Evolutionary conservation across 1,284 basidiomycete genomes (phyloP).

Genomic region (Trichosporon coremiiforme): DNA sequence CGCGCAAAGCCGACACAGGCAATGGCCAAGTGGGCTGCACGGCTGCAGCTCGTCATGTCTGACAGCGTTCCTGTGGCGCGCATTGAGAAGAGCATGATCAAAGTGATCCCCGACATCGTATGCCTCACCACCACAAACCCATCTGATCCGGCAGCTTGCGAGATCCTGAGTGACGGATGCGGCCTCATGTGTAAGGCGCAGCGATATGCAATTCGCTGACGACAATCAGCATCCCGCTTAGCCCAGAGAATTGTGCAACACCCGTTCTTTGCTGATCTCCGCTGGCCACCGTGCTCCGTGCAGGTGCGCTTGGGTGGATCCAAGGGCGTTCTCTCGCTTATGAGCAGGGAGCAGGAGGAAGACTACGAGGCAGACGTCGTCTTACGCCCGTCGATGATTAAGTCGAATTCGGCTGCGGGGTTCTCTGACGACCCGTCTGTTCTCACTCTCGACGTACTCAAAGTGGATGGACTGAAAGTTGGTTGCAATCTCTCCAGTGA

Average conservation of each 20-base stretch:
- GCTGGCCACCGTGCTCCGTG: constrained; percentile 34
- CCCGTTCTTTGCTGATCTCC: constrained; percentile 26
- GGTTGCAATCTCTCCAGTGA: constrained; percentile 39
- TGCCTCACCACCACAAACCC: constrained; percentile 33
- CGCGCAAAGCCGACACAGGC: constrained; percentile 42
- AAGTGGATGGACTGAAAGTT: constrained; percentile 35
- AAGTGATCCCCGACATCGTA: constrained; percentile 39
- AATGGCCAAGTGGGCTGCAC: constrained; percentile 51
- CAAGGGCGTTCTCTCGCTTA: constrained; percentile 47
- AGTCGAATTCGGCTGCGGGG: constrained; percentile 31
- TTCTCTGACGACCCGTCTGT: constrained; percentile 38
- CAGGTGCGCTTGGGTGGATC: constrained; percentile 47
- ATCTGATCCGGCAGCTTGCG: background rate
- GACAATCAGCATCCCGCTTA: constrained; percentile 34
- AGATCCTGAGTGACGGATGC: constrained; percentile 46
- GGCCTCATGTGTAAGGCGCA: constrained; percentile 46
- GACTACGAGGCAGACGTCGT: constrained; percentile 40
- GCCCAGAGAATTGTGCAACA: constrained; percentile 35
- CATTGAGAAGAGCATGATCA: constrained; percentile 27
- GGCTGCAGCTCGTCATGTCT: constrained; percentile 44
- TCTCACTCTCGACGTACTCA: constrained; percentile 40
- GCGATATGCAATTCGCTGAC: background rate
- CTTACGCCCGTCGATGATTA: constrained; percentile 48
- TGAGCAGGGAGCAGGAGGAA: constrained; percentile 35
- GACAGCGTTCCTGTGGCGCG: constrained; percentile 40